A percentile compares a stretch with the other conserved stretches of the same genome.
Evolutionary conservation across 2,329 filamentous ascomycete genomes (phyloP).

Genomic region (Verticillium nonalfalfae): DNA sequence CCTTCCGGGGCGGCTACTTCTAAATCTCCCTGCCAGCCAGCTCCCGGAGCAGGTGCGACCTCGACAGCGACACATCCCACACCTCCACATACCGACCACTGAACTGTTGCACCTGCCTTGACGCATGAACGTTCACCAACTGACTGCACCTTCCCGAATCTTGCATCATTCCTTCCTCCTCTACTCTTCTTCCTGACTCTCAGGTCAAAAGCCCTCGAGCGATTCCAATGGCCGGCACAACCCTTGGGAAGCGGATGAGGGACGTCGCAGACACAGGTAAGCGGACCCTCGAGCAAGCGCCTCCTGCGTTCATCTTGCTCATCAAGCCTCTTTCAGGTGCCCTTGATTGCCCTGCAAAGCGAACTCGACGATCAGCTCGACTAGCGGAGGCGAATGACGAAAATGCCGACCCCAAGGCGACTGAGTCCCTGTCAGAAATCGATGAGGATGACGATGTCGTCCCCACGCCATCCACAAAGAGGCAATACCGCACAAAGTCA

Average conservation of each 20-base stretch:
- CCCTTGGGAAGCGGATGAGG: conserved; percentile 17
- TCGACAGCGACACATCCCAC: background rate
- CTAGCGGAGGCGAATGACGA: conserved; percentile 53
- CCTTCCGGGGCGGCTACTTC: background rate
- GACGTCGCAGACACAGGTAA: conserved; percentile 13
- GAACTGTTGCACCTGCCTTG: background rate
- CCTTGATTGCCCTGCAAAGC: conserved; percentile 33
- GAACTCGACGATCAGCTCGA: conserved; percentile 35
- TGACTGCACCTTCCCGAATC: background rate
- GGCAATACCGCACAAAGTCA: conserved; percentile 17
- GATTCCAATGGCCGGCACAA: conserved; percentile 13
- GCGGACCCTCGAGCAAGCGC: background rate
- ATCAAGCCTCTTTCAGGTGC: background rate
- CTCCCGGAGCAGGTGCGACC: background rate
- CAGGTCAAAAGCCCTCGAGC: background rate
- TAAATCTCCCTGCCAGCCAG: background rate
- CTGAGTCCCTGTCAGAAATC: conserved; percentile 33
- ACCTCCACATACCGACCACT: background rate
- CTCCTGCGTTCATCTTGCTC: conserved; percentile 12
- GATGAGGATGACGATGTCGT: conserved; percentile 22
- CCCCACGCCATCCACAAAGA: conserved; percentile 17
- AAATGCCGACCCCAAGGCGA: conserved; percentile 47
- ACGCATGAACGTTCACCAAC: background rate
- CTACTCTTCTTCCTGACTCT: background rate
- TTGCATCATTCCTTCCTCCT: background rate